phyloP scores from a whole-genome alignment of 192 early-diverging fungal species.

The Jimgerdemannia flammicorona region DNA sequence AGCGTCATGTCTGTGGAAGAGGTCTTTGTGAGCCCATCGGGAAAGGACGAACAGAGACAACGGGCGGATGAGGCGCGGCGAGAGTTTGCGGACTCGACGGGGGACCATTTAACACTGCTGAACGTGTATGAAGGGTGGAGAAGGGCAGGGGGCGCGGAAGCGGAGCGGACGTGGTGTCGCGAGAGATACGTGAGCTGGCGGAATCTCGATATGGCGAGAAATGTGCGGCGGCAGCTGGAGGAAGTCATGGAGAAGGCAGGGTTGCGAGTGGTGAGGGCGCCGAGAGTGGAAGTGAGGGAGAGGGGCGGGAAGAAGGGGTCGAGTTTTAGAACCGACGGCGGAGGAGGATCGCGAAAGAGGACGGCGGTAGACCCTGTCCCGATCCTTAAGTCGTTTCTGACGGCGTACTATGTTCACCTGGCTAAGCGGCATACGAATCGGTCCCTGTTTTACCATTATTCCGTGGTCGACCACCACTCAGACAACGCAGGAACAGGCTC shows the following conservation, averaged over 20 bases:
- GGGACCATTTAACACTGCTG: slow-evolving; percentile 90
- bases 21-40: slow-evolving; percentile 84
- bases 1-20: slow-evolving; percentile 91
- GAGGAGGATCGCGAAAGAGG: slow-evolving; percentile 25
- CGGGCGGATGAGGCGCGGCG: slow-evolving; percentile 79
- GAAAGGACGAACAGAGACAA: slow-evolving; percentile 68
- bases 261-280: slow-evolving; percentile 25
- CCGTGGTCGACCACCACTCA: slow-evolving; percentile 28
- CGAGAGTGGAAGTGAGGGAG: slow-evolving; percentile 3
- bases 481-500: slow-evolving; percentile 35
- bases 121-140: slow-evolving; percentile 82
- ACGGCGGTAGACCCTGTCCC: slow-evolving; percentile 59
- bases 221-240: slow-evolving; percentile 85
- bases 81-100: slow-evolving; percentile 84
- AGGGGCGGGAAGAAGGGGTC: slow-evolving; percentile 8
- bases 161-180: slow-evolving; percentile 78
- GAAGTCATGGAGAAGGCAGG: slow-evolving; percentile 83
- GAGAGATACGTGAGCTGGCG: slow-evolving; percentile 85
- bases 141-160: slow-evolving; percentile 50
- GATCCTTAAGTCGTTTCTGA: slow-evolving; percentile 81
- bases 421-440: slow-evolving; percentile 84
- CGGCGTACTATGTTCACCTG: slow-evolving; percentile 90
- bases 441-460: slow-evolving; percentile 54
- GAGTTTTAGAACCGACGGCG: slow-evolving; percentile 2
- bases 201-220: slow-evolving; percentile 74